Conservation (phyloP, 345 rosid genomes). For the Dipteronia dyeriana region DNA sequence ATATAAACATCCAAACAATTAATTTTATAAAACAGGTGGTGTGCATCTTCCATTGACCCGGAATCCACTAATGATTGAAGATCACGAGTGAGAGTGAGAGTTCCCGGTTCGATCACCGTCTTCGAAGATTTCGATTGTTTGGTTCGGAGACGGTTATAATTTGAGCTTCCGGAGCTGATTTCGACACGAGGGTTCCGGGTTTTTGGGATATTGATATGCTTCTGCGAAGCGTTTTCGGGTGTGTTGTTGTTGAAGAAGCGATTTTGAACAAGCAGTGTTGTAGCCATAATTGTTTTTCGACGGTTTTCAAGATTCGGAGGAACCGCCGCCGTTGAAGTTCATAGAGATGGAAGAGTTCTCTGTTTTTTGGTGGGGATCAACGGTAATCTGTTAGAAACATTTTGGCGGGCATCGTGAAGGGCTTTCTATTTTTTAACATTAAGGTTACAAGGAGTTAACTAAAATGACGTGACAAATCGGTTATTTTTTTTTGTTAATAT, state of each 20-base stretch:
- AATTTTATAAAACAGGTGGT: conserved; percentile 73
- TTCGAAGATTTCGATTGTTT: conserved; percentile 2
- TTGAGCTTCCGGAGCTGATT: conserved; percentile 25
- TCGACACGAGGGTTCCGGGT: conserved; percentile 9
- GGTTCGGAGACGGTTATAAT: conserved; percentile 8
- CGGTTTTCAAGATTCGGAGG: conserved; percentile 8
- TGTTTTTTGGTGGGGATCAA: conserved; percentile 34
- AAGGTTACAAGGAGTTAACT: too few species aligned
- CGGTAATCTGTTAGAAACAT: neutral
- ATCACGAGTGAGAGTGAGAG: conserved; percentile 32
- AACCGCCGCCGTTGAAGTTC: conserved; percentile 10
- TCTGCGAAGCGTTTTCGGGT: conserved; percentile 27
- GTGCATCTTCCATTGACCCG: conserved; percentile 51
- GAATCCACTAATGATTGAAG: conserved; percentile 31
- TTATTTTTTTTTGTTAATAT: too few species aligned
- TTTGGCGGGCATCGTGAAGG: too few species aligned
- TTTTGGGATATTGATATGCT: conserved; percentile 26
- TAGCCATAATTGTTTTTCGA: conserved; percentile 32
- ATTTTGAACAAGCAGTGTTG: conserved; percentile 21
- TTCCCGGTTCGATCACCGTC: conserved; percentile 13
- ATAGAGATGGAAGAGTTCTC: conserved; percentile 12
- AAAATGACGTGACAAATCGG: too few species aligned
- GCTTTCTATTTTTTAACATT: too few species aligned
- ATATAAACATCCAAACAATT: conserved; percentile 40
- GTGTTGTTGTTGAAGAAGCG: conserved; percentile 30